Base-by-base conservation (phyloP, 305 asterid genomes). In the Fraxinus greggii region DNA sequence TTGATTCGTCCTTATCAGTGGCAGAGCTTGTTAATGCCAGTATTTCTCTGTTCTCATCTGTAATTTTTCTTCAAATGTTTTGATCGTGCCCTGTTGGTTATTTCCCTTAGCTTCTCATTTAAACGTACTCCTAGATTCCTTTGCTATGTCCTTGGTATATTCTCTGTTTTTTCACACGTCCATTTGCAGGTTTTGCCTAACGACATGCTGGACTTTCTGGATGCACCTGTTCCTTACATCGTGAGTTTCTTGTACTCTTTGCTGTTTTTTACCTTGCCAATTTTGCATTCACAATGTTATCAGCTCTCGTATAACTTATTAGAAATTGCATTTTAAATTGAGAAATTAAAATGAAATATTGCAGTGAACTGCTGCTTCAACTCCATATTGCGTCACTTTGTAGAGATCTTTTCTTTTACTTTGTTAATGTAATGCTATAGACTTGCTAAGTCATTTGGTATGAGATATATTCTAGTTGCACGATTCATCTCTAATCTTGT, bases 1-100 rank as follows among this genome's bases (percentile, higher is more conserved):
- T 84, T 96, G 87, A 96, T 96, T 83, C 97, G 98, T 75, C 99
- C 99, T 79, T 96, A 92, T 86, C 98, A 90, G 88, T 96, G 98
- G 98, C 98, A 96, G 88, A 96, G 99, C 94, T 90, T 91, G 87
- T 83, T 96, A 78, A 92, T 94, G 98, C 98, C 99, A 79, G 99
- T 96, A 94, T 76, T 74, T 81, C 75, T 78, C 85, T 81, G 76
- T 81, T 82, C 77, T 82, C 67, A 19, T 5, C 67, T 56, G 1
- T 19, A 56, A 21, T 81, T 81, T 21, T 77, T 8, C 78, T 13
- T 84, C 78, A 48, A 19, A 77, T 61, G 36, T 72, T 9, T 80
- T 84, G 56, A 73, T 78, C 29, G 23, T 17, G 59, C 67, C 29
- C 73, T 63, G 56, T 78, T 6, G 33, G 6, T 23, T 28, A 56